These are phyloP conservation scores for Alternaria triticimaculans DNA, from an alignment of 2,329 filamentous ascomycete genomes.

Conservation along the genomic window DNA sequence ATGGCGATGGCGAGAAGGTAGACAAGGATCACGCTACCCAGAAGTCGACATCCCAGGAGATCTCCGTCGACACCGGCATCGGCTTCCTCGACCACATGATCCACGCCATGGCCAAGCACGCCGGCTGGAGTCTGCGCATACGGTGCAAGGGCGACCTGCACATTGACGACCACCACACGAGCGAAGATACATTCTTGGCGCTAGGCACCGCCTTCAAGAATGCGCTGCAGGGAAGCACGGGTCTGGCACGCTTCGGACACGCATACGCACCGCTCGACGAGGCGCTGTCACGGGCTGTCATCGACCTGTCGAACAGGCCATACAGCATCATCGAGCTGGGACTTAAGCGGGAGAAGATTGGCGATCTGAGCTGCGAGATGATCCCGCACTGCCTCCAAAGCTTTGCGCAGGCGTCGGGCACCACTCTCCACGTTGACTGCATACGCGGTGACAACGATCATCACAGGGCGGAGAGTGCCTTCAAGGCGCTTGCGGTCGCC, in stretches of 20 bases:
- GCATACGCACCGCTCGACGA: constrained; percentile 96
- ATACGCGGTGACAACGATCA: constrained; percentile 92
- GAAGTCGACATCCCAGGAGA: constrained; percentile 81
- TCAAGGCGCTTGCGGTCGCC: constrained; percentile 93
- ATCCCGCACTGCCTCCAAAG: constrained; percentile 93
- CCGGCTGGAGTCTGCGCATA: constrained; percentile 88
- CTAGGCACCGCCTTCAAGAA: constrained; percentile 84
- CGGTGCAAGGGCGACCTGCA: constrained; percentile 87
- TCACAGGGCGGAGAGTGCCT: constrained; percentile 93
- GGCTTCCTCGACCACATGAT: constrained; percentile 99
- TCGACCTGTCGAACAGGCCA: constrained; percentile 93
- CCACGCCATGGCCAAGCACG: constrained; percentile 93
- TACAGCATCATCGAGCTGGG: constrained; percentile 84
- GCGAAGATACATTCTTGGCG: constrained; percentile 93
- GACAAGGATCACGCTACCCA: constrained; percentile 79
- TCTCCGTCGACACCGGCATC: constrained; percentile 89
- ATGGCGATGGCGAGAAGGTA: constrained; percentile 39
- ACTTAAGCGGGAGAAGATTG: constrained; percentile 89
- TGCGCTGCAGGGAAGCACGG: constrained; percentile 78
- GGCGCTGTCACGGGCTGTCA: constrained; percentile 88
- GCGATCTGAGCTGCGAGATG: constrained; percentile 90
- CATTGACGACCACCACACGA: constrained; percentile 98
- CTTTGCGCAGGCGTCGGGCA: constrained; percentile 86
- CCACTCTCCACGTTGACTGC: constrained; percentile 96
- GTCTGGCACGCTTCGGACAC: constrained; percentile 87